phyloP scores from a whole-genome alignment of 2,329 filamentous ascomycete species.

The Aspergillus fructus region DNA sequence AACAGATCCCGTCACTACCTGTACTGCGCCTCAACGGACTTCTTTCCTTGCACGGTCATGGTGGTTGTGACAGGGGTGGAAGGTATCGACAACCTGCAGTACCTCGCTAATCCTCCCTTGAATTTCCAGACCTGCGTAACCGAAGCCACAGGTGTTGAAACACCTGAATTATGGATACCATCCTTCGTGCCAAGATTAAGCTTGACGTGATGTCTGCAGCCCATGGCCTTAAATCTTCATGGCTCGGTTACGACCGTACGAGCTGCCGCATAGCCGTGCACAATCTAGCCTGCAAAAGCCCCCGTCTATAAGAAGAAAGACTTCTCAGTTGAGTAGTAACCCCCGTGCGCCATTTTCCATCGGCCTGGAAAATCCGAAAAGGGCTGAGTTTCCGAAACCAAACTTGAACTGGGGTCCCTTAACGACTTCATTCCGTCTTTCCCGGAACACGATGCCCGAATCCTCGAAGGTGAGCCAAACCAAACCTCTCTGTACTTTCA shows the following conservation, averaged over 20 bases:
- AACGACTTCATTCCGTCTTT: background rate
- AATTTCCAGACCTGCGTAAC: background rate
- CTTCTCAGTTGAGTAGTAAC: background rate
- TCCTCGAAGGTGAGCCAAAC: background rate
- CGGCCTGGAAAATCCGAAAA: background rate
- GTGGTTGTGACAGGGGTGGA: conserved; percentile 4
- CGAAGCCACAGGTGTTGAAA: conserved; percentile 8
- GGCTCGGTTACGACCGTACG: background rate
- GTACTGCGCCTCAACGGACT: background rate
- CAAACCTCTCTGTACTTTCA: background rate
- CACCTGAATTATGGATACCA: background rate
- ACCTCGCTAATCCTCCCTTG: conserved; percentile 15
- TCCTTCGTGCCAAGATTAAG: conserved; percentile 9
- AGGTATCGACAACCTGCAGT: conserved; percentile 5
- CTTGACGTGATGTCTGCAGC: conserved; percentile 15
- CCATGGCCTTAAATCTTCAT: background rate
- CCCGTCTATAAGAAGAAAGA: background rate
- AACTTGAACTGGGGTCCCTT: background rate
- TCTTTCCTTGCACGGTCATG: background rate
- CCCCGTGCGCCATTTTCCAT: background rate
- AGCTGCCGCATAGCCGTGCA: background rate
- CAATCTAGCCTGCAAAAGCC: background rate
- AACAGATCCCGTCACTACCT: too few relatives aligned
- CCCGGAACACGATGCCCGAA: background rate
- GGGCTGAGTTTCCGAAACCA: background rate